Base-by-base conservation (phyloP, 495 filamentous ascomycete genomes). In the Pyrenula aspistea region DNA sequence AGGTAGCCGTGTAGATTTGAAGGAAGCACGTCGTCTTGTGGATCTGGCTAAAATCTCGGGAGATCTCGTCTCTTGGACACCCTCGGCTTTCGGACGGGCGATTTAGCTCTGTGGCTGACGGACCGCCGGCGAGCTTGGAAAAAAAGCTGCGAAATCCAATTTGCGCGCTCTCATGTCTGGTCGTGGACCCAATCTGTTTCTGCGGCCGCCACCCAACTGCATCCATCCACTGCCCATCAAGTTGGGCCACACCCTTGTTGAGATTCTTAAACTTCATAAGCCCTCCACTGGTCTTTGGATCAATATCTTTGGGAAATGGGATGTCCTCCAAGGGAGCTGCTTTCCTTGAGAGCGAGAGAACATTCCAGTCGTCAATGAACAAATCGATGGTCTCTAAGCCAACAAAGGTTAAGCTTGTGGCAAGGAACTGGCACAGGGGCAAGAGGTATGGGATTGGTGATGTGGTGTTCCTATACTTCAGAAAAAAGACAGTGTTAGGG, bases 351-450 rank as follows among this genome's bases (percentile, higher is more conserved):
- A 99, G 68, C 15, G 75, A 75, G 23, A 95, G 67, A 20, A 99
- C 71, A 58, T 82, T 87, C 77, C 83, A 88, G 59, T 95, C 87
- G 65, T 97, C 91, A 49, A 99, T 76, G 80, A 83, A 89, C 42
- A 99, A 76, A 59, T 97, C 93, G 54, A 99, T 90, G 24, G 78
- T 77, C 65, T 94, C 77, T 47, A 99, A 73, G 1, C 85, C 84
- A 49, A 99, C 91, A 70, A 99, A 99, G 10, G 94, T 99, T 70
- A 99, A 75, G 70, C 92, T 96, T 47, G 90, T 96, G 1, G 88
- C 84, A 54, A 99, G 74, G 62, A 99, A 99, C 69, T 95, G 89
- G 62, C 86, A 85, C 42, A 99, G 76, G 0, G 86, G 87, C 25
- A 94, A 75, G 25, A 99, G 71, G 49, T 86, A 85, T 10, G 94